Conservation (phyloP, 169 alveolate genomes). For the Plasmodium malariae region DNA sequence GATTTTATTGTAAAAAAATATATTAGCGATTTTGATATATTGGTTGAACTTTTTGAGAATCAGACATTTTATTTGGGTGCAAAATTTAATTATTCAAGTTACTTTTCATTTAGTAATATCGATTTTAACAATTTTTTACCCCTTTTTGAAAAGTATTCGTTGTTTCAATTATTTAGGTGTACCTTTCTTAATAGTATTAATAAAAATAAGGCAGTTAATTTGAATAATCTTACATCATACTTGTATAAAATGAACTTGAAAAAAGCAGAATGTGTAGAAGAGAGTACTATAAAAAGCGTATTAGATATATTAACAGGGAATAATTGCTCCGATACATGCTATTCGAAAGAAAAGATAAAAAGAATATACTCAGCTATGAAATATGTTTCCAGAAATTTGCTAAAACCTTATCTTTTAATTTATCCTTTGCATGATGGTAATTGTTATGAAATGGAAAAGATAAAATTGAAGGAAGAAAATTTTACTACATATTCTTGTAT, state of each 20-base stretch:
- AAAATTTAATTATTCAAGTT: conserved; percentile 11
- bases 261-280: conserved; percentile 18
- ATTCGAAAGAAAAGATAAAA: not conserved
- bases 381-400: conserved; percentile 22
- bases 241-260: conserved; percentile 21
- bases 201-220: not conserved
- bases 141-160: conserved; percentile 48
- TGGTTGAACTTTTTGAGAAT: conserved; percentile 41
- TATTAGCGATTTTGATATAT: conserved; percentile 34
- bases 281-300: conserved; percentile 1
- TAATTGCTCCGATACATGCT: not conserved
- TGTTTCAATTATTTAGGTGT: conserved; percentile 49
- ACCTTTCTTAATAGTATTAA: conserved; percentile 30
- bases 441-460: not conserved
- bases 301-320: conserved; percentile 17
- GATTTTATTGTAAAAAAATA: conserved; percentile 64
- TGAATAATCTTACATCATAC: not conserved
- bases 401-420: conserved; percentile 39
- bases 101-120: conserved; percentile 6
- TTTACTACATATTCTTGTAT: conserved; percentile 4
- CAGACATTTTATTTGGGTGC: not conserved
- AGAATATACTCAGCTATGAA: conserved; percentile 43
- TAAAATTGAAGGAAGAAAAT: conserved; percentile 6
- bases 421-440: not conserved
- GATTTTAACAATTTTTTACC: conserved; percentile 10